These are phyloP conservation scores for Leucoagaricus sp. DNA, from an alignment of 1,284 basidiomycete species.

Conservation along the genomic window DNA sequence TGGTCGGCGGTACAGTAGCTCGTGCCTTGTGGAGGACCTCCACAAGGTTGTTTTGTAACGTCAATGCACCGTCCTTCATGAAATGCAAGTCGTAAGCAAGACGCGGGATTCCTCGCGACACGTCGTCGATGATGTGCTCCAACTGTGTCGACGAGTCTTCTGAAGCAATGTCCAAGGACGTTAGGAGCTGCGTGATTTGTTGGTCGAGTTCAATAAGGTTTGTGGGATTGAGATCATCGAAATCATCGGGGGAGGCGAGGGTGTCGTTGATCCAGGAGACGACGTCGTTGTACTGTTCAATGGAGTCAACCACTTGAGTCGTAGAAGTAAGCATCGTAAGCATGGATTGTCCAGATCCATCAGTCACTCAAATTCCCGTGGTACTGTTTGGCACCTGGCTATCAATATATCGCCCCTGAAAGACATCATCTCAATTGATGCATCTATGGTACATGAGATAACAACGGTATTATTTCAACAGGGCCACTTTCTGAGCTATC, in stretches of 20 bases:
- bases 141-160: constrained; percentile 86
- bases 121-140: constrained; percentile 87
- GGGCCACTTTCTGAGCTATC: constrained; percentile 31
- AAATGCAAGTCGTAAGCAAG: constrained; percentile 93
- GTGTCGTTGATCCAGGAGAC: constrained; percentile 68
- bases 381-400: too few species aligned
- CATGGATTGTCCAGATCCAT: background rate
- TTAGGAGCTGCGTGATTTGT: constrained; percentile 71
- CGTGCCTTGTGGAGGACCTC: constrained; percentile 56
- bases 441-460: constrained; percentile 20
- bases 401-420: too few species aligned
- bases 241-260: constrained; percentile 38
- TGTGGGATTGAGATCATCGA: constrained; percentile 24
- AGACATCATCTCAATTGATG: background rate
- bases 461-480: constrained; percentile 53
- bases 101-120: constrained; percentile 84
- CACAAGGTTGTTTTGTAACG: constrained; percentile 65
- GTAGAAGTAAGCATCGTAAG: constrained; percentile 27
- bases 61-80: constrained; percentile 86
- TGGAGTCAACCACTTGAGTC: constrained; percentile 37
- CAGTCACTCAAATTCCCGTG: background rate
- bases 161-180: constrained; percentile 77
- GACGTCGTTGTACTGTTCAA: constrained; percentile 52
- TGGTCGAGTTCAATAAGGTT: constrained; percentile 74
- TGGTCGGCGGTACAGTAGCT: constrained; percentile 51